phyloP scores from a whole-genome alignment of 163 green algal species.

The Scenedesmus sp. region DNA sequence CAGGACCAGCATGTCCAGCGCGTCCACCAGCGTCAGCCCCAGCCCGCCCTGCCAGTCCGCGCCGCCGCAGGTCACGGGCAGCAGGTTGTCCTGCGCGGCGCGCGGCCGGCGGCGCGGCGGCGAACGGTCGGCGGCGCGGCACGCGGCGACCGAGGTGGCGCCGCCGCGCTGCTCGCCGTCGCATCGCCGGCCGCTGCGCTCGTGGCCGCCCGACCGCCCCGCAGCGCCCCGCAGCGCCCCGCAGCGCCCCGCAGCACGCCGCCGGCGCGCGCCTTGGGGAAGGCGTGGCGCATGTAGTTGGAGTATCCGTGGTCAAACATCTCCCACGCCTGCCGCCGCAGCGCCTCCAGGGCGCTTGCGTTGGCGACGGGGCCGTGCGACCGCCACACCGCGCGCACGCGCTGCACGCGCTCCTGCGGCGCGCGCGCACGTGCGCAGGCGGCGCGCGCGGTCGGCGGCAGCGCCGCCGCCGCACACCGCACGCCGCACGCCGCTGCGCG shows the following conservation, averaged over 20 bases:
- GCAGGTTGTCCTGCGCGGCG: slow-evolving; percentile 81
- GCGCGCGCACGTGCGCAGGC: too few species aligned
- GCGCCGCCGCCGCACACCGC: too few species aligned
- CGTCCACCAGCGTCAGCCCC: slow-evolving; percentile 83
- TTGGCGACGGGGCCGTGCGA: slow-evolving; percentile 4
- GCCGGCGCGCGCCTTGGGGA: slow-evolving; percentile 73
- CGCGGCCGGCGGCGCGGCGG: too few species aligned
- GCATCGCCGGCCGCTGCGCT: background rate
- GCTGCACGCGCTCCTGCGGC: background rate
- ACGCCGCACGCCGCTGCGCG: too few species aligned
- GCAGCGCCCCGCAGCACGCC: too few species aligned
- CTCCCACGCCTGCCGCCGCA: slow-evolving; percentile 30
- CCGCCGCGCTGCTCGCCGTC: background rate
- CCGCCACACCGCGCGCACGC: slow-evolving; percentile 30
- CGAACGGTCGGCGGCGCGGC: too few species aligned
- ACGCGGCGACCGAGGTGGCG: too few species aligned
- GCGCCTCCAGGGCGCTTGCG: slow-evolving; percentile 3
- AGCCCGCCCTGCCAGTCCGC: slow-evolving; percentile 84
- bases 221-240: too few species aligned
- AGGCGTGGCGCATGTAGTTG: slow-evolving; percentile 76
- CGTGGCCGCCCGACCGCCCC: background rate
- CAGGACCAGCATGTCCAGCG: slow-evolving; percentile 75
- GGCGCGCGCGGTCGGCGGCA: too few species aligned
- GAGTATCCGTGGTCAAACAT: slow-evolving; percentile 76
- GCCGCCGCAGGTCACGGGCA: slow-evolving; percentile 80